phyloP scores from a whole-genome alignment of 179 eudicot species.

The Patellifolia procumbens region DNA sequence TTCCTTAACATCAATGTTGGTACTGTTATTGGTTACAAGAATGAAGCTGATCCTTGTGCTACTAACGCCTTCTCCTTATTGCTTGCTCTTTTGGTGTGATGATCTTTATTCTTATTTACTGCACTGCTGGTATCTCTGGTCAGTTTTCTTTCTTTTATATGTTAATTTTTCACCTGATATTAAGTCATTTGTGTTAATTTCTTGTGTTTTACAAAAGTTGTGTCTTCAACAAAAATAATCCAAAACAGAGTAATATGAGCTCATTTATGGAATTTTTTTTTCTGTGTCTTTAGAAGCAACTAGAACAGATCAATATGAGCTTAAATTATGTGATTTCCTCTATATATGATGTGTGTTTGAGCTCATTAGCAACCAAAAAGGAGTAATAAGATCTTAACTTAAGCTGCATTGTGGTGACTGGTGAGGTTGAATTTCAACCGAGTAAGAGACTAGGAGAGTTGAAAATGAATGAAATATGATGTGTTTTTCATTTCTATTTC shows the following conservation, averaged over 20 bases:
- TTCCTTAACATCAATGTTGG: slow-evolving; percentile 72
- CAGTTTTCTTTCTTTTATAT: not conserved
- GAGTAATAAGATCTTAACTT: no score
- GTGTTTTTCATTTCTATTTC: no score
- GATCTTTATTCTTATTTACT: slow-evolving; percentile 79
- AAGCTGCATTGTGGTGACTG: no score
- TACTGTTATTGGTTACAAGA: slow-evolving; percentile 79
- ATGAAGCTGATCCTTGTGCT: slow-evolving; percentile 55
- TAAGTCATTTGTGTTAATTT: not conserved
- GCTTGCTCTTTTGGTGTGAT: slow-evolving; percentile 92
- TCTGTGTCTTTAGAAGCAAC: not conserved
- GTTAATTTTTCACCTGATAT: not conserved
- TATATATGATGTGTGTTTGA: slow-evolving; percentile 2
- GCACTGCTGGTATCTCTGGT: slow-evolving; percentile 95
- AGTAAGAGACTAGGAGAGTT: no score
- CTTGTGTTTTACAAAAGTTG: not conserved
- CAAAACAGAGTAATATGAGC: not conserved
- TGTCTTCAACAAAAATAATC: no score
- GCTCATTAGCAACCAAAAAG: no score
- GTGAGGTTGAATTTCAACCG: no score
- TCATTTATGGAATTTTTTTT: not conserved
- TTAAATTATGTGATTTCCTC: not conserved
- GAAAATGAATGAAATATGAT: no score
- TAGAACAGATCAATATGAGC: not conserved
- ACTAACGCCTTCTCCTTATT: slow-evolving; percentile 70